Percentiles rank a stretch among this genome's conserved stretches.
Conservation (phyloP, 2,329 filamentous ascomycete species). For the Stenocarpella maydis region DNA sequence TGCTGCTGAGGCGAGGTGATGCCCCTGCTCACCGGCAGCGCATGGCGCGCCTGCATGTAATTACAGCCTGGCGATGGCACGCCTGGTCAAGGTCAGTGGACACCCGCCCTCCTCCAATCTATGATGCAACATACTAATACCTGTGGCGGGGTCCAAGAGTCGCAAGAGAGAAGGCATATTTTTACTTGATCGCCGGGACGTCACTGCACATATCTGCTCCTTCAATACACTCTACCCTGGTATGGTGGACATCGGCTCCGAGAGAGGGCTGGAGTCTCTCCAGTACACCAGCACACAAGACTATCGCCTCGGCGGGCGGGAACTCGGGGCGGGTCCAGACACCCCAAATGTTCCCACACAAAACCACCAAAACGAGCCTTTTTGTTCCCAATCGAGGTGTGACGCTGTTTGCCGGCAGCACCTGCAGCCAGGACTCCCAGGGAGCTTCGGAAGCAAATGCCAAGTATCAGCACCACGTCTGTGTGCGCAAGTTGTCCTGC, state of each 20-base stretch:
- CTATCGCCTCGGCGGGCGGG: background rate
- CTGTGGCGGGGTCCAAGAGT: background rate
- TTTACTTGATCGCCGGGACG: background rate
- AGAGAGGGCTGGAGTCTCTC: background rate
- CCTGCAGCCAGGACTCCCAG: constrained; percentile 20
- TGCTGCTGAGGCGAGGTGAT: constrained; percentile 16
- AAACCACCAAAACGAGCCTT: background rate
- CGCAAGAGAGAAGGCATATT: background rate
- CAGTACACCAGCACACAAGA: background rate
- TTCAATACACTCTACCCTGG: background rate
- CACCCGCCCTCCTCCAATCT: constrained; percentile 25
- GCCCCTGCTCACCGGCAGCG: constrained; percentile 8
- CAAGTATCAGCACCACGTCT: constrained; percentile 19
- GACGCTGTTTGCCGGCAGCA: constrained; percentile 18
- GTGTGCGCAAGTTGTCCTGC: background rate
- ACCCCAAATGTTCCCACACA: background rate
- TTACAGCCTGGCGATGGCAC: constrained; percentile 20
- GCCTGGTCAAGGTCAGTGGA: constrained; percentile 13
- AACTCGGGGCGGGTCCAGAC: constrained; percentile 21
- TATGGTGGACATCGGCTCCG: constrained; percentile 7
- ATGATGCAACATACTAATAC: background rate
- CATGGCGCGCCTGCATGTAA: constrained; percentile 25
- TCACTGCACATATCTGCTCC: background rate
- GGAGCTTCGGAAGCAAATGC: constrained; percentile 21
- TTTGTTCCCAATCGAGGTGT: constrained; percentile 13